These are phyloP conservation scores for Vickermania ingenoplastis DNA, from an alignment of 208 protist species.

Conservation along the genomic window DNA sequence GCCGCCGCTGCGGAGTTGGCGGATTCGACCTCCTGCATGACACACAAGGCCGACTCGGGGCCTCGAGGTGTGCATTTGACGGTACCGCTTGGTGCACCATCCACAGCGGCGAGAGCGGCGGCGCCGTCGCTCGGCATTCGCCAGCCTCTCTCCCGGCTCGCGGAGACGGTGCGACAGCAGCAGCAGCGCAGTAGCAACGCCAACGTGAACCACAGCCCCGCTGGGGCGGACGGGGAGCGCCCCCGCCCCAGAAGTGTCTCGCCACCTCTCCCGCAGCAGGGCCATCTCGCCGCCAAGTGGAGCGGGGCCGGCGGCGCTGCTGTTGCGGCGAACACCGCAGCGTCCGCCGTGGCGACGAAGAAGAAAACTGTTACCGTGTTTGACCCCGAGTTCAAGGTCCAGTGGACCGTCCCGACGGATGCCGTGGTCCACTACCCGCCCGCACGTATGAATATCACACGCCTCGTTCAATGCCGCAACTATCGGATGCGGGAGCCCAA, in stretches of 20 bases:
- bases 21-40: no score
- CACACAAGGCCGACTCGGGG: no score
- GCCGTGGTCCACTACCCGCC: conserved; percentile 53
- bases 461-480: conserved; percentile 75
- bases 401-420: conserved; percentile 45
- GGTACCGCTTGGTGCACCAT: no score
- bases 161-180: background rate
- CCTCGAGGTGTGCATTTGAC: no score
- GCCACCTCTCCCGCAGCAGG: no score
- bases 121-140: no score
- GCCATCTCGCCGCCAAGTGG: no score
- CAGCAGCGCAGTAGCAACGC: background rate
- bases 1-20: no score
- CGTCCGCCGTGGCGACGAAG: background rate
- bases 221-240: background rate
- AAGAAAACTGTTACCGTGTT: conserved; percentile 31
- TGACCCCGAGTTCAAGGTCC: conserved; percentile 49
- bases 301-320: background rate
- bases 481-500: conserved; percentile 29
- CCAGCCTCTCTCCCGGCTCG: no score
- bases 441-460: conserved; percentile 69
- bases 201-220: no score
- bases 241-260: no score
- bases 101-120: no score
- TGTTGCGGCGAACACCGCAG: background rate